phyloP scores from a whole-genome alignment of 2,329 filamentous ascomycete genomes.

The Lasiodiplodia sp. region DNA sequence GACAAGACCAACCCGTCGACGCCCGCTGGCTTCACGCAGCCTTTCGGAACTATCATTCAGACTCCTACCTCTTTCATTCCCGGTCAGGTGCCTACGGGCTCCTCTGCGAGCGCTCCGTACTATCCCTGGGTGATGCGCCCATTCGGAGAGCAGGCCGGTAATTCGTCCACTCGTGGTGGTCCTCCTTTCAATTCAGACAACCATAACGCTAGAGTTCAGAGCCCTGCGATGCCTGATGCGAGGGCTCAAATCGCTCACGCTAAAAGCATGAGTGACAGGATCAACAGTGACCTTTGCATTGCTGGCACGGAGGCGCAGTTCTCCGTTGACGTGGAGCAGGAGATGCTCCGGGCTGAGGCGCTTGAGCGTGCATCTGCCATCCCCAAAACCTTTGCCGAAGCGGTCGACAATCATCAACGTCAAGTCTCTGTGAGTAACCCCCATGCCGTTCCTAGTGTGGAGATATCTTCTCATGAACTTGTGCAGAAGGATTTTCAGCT shows the following conservation, averaged over 20 bases:
- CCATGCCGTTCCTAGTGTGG: too few relatives aligned
- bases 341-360: background rate
- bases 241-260: too few relatives aligned
- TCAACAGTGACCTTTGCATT: too few relatives aligned
- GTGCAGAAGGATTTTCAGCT: background rate
- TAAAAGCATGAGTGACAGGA: too few relatives aligned
- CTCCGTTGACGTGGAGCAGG: background rate
- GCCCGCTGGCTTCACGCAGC: background rate
- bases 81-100: background rate
- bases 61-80: background rate
- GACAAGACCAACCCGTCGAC: background rate
- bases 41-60: background rate
- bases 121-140: too few relatives aligned
- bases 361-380: too few relatives aligned
- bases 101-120: background rate
- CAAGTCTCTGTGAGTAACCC: background rate
- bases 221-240: too few relatives aligned
- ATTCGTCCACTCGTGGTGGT: too few relatives aligned
- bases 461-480: background rate
- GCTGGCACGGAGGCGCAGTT: too few relatives aligned
- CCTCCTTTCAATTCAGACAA: too few relatives aligned
- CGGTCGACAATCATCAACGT: background rate
- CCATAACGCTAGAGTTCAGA: too few relatives aligned
- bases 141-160: too few relatives aligned
- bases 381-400: background rate